Evolutionary conservation across 495 filamentous ascomycete species (phyloP), one percentile per base, ranked within the genome.

Genomic region (Penicillium canariense): DNA sequence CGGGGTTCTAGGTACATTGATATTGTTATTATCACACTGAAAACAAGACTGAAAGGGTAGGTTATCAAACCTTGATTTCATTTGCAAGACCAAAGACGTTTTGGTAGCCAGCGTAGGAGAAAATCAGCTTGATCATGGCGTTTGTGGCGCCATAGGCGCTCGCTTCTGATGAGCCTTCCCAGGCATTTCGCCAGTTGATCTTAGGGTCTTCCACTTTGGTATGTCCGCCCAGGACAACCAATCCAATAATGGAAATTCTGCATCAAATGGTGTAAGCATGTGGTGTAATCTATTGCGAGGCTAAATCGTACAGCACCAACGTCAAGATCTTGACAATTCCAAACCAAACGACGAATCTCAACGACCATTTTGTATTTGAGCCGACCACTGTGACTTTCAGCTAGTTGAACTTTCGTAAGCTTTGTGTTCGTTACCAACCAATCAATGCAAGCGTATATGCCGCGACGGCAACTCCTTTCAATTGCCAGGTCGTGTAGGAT

Each of bases 41-140:
- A 20, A 2, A 10, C 1, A 10, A 30, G 17, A 5, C 12, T 32
- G 7, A 0, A 6, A 9, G 15, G n/a, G 3, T 4, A 3, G 5
- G 2, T 25, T n/a, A 12, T 23, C 44, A 12, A 18, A 80, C 75
- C 64, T 79, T 83, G 52, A 87, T 77, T 65, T 88, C 85, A 52
- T 86, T 86, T 36, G 85, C 81, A 15, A 88, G 70, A 48, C 81
- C 81, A 59, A 87, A 86, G 0, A 84, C 81, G 57, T 87, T 87
- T 9, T 65, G 61, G 45, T 81, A 88, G 0, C 85, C 84, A 0
- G 73, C 60, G 56, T 87, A 88, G 0, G 84, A 79, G 55, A 86
- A 87, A 28, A 85, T 77, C 31, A 88, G 77, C 43, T 82, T 83
- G 54, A 84, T 75, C 20, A 87, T 59, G 9, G 84, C 84, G 39